Percentiles rank a stretch among this genome's conserved stretches.
Conservation (phyloP, 768 basidiomycete genomes). For the Sarcodon aspratus region DNA sequence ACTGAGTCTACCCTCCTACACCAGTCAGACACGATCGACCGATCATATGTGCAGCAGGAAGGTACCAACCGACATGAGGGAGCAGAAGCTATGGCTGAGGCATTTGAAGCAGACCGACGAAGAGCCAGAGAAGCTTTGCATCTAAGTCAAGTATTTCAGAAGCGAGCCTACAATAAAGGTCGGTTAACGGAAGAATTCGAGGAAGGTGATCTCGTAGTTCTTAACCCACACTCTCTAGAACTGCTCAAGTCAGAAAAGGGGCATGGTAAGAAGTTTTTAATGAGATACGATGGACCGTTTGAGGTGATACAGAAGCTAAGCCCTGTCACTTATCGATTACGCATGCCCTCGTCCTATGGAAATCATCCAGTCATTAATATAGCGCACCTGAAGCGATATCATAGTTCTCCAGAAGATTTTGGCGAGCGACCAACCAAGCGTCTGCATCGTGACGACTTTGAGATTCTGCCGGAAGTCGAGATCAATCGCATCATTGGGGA, state of each 20-base stretch:
- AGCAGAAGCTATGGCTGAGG: conserved; percentile 3
- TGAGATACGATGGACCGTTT: conserved; percentile 19
- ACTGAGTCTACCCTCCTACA: conserved; percentile 4
- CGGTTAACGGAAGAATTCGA: conserved; percentile 10
- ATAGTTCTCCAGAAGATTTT: conserved; percentile 16
- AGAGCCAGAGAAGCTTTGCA: conserved; percentile 5
- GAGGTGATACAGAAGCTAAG: conserved; percentile 15
- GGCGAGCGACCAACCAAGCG: conserved; percentile 4
- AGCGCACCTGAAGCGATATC: no score
- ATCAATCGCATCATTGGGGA: conserved; percentile 13
- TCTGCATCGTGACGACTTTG: conserved; percentile 7
- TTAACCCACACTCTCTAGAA: conserved; percentile 15
- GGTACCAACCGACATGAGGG: neutral
- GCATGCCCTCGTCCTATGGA: conserved; percentile 14
- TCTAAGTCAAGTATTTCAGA: conserved; percentile 4
- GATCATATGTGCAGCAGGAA: neutral
- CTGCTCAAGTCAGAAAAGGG: conserved; percentile 13
- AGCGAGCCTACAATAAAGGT: conserved; percentile 10
- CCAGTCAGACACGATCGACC: neutral
- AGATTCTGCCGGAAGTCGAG: conserved; percentile 9
- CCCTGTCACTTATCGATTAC: conserved; percentile 13
- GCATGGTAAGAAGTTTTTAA: conserved; percentile 16
- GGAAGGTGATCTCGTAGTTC: conserved; percentile 17
- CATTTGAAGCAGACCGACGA: conserved; percentile 3
- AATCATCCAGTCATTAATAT: conserved; percentile 21